These are phyloP conservation scores for Carpinus viminea DNA, from an alignment of 306 rosid species.

Conservation along the genomic window DNA sequence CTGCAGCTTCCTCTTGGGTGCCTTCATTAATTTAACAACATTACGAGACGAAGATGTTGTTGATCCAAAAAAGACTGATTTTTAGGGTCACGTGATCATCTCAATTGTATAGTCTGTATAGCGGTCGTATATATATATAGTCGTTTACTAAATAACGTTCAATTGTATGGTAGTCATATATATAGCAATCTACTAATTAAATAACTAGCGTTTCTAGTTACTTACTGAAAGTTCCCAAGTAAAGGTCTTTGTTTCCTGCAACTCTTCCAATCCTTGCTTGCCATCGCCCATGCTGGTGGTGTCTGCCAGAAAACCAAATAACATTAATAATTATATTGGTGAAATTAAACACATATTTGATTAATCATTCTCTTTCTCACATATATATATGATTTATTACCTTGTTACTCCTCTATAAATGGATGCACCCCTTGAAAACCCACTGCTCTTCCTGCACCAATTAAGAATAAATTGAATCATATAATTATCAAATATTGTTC, in stretches of 20 bases:
- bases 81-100: no score
- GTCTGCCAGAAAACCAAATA: conserved; percentile 44
- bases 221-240: conserved; percentile 90
- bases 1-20: conserved; percentile 97
- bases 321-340: background rate
- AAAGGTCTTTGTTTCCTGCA: conserved; percentile 94
- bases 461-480: background rate
- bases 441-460: conserved; percentile 83
- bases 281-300: conserved; percentile 98
- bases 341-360: no score
- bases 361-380: background rate
- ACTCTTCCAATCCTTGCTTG: conserved; percentile 96
- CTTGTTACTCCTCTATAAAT: conserved; percentile 95
- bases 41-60: no score
- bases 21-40: conserved; percentile 31
- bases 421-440: conserved; percentile 95
- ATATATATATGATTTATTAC: conserved; percentile 37
- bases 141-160: no score
- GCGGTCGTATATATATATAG: no score
- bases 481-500: background rate
- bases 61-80: no score
- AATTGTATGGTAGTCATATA: no score
- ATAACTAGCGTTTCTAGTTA: background rate
- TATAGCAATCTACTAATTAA: no score
- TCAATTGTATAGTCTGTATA: no score